phyloP scores from a whole-genome alignment of 805 yeast genomes.

The Yamadazyma scolyti region DNA sequence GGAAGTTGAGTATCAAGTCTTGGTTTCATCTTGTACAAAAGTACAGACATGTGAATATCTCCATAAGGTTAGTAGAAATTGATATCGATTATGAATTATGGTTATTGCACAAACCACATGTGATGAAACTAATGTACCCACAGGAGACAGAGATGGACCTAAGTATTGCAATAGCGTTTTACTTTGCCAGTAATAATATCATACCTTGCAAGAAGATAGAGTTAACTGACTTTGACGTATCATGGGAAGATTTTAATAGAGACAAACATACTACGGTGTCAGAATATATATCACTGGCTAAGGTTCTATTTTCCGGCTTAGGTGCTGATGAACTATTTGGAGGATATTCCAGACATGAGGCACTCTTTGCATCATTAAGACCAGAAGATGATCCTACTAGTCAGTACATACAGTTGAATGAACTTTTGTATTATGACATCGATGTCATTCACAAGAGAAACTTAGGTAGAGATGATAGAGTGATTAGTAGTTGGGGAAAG shows the following conservation, averaged over 20 bases:
- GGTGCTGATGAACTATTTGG: slow-evolving; percentile 98
- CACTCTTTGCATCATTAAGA: slow-evolving; percentile 33
- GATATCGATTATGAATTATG: slow-evolving; percentile 73
- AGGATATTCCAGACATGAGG: slow-evolving; percentile 85
- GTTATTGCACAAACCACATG: slow-evolving; percentile 45
- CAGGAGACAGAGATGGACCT: slow-evolving; percentile 90
- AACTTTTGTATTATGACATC: slow-evolving; percentile 69
- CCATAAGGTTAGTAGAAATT: slow-evolving; percentile 59
- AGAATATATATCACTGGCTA: slow-evolving; percentile 48
- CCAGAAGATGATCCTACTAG: slow-evolving; percentile 13
- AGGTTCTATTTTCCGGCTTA: slow-evolving; percentile 82
- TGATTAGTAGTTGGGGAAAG: slow-evolving; percentile 79
- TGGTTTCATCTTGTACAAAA: slow-evolving; percentile 46
- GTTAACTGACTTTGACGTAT: slow-evolving; percentile 10
- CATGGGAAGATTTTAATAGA: slow-evolving; percentile 17
- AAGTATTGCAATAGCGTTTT: slow-evolving; percentile 92
- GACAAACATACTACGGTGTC: slow-evolving; percentile 1
- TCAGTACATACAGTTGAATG: slow-evolving; percentile 40
- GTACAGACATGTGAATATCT: slow-evolving; percentile 33
- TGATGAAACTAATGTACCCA: slow-evolving; percentile 72
- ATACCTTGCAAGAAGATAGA: slow-evolving; percentile 7
- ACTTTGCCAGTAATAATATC: slow-evolving; percentile 72
- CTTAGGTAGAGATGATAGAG: slow-evolving; percentile 89
- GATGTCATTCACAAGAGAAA: slow-evolving; percentile 73
- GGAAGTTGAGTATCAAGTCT: slow-evolving; percentile 67